Evolutionary conservation across 2,329 filamentous ascomycete species (phyloP), one percentile per base, ranked within the genome.

Genomic region (Diaporthe ilicicola): DNA sequence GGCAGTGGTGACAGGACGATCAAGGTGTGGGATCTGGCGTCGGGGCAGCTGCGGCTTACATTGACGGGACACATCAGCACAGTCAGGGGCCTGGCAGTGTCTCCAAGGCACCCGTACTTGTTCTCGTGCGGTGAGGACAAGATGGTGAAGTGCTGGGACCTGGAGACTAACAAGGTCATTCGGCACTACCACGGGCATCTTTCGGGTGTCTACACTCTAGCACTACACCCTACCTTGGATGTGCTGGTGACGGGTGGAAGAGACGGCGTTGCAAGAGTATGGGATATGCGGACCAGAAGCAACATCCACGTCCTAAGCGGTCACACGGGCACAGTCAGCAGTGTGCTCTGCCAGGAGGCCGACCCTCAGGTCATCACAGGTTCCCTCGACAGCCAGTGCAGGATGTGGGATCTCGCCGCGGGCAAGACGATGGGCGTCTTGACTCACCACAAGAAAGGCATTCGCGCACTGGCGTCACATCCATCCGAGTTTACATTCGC

Each of bases 91-190:
- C 87, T 99, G 59, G 96, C 95, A 0, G 94, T 99, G 9, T 97
- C 94, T 24, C 93, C 95, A 19, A 87, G 96, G 56, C 96, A 99
- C 82, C 97, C 96, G 0, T 99, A 99, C 79, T 88, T 99, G 12
- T 99, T 99, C 82, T 97, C 94, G 13, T 99, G 96, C 78, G 97
- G 94, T 71, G 96, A 99, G 82, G 96, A 99, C 81, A 99, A 99
- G 85, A 98, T 98, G 95, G 96, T 99, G 73, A 99, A 99, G 83
- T 99, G 96, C 84, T 99, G 96, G 96, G 96, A 99, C 84, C 84
- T 99, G 75, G 96, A 99, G 82, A 98, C 95, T n/a, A 99, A 99
- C 85, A 98, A 98, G 82, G 96, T 99, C 72, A 98, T 98, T 78
- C 90, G 95, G 48, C 94, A 98, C 82, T 99, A 98, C 81, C 96